Evolutionary conservation across 495 filamentous ascomycete genomes (phyloP), one percentile per base, ranked within the genome.

Genomic region (Hypoxylon cercidicola): DNA sequence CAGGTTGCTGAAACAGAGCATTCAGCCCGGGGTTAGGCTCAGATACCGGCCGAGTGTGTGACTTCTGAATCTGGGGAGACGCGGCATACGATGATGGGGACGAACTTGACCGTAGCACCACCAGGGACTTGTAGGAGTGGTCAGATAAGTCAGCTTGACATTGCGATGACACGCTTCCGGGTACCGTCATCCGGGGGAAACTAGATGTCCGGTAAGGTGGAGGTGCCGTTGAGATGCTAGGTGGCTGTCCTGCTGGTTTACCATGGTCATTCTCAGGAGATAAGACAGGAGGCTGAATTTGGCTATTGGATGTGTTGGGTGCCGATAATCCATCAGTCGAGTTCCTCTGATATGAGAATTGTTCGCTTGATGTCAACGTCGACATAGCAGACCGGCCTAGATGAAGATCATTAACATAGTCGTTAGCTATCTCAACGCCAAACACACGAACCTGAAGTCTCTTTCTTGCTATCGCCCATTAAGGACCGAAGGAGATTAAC

Each of bases 1-100:
- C 7, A 9, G 61, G 47, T 32, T 57, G n/a, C 11, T 47, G 47
- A 34, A 48, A 64, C 30, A 53, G 32, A 16, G 54, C n/a, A 12
- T 45, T 40, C 21, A 64, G 12, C 6, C 47, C 61, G 0, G 41
- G 19, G 8, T 47, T 39, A 30, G 19, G 15, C 15, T 51, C 16
- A 19, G 16, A n/a, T 4, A 18, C 30, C 20, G 30, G n/a, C 35
- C 49, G 21, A 8, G 13, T 39, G 30, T 32, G n/a, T 10, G 52
- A 21, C 11, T 18, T 20, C 43, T 28, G 35, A 20, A 21, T 12
- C 37, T 35, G 43, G 44, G 20, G 21, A 39, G 34, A 40, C 20
- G 41, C 12, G 1, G 15, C 7, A 28, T 28, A 3, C 3, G 25
- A 7, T 3, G 25, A 3, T 28, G 25, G 3, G 3, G 25, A 7